Percentiles rank a stretch among this genome's conserved stretches.
phyloP scores from a whole-genome alignment of 1,284 basidiomycete genomes.

The Polyporus tsugae region DNA sequence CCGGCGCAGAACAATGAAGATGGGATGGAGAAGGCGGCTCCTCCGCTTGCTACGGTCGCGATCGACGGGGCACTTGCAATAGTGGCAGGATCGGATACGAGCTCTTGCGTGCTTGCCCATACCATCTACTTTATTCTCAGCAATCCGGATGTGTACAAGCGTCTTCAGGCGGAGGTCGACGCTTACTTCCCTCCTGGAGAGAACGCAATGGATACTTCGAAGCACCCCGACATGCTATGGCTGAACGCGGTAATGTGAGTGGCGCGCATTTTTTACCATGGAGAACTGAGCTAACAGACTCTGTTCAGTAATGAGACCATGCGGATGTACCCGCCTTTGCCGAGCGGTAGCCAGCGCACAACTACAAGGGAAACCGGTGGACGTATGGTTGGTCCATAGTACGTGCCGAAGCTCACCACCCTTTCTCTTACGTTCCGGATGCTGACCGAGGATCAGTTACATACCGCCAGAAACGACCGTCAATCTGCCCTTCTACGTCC shows the following conservation, averaged over 20 bases:
- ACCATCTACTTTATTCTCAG: constrained; percentile 35
- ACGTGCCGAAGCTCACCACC: constrained; percentile 14
- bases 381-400: constrained; percentile 38
- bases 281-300: background rate
- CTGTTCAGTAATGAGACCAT: constrained; percentile 63
- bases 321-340: constrained; percentile 61
- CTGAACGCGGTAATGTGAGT: constrained; percentile 44
- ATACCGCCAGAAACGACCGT: constrained; percentile 38
- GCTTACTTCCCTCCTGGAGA: constrained; percentile 36
- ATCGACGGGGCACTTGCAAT: constrained; percentile 30
- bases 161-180: constrained; percentile 42
- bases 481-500: constrained; percentile 36
- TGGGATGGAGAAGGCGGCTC: constrained; percentile 18
- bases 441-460: constrained; percentile 25
- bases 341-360: constrained; percentile 59
- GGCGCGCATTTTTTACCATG: constrained; percentile 11
- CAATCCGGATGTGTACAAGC: constrained; percentile 28
- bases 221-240: constrained; percentile 39
- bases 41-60: constrained; percentile 22
- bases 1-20: constrained; percentile 33
- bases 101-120: constrained; percentile 32
- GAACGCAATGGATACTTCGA: constrained; percentile 35
- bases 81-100: constrained; percentile 44
- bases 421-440: too few species aligned
- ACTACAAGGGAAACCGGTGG: constrained; percentile 35